Evolutionary conservation across 805 yeast genomes (phyloP), one percentile per base, ranked within the genome.

Genomic region (Sugiyamaella boreocaroliniensis): DNA sequence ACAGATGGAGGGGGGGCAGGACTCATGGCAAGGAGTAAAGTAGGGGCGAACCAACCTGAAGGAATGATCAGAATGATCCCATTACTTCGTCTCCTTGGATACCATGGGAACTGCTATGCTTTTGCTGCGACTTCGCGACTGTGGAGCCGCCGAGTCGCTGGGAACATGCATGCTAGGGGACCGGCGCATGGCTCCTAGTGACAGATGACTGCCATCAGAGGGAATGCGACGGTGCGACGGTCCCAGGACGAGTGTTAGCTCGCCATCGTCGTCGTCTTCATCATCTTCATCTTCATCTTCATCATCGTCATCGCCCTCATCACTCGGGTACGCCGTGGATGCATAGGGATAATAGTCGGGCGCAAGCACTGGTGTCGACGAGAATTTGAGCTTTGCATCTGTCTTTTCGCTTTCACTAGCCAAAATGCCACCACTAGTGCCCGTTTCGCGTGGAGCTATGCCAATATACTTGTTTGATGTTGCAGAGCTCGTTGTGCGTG

Each of bases 161-260:
- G 19, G 37, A 32, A 32, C 43, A 29, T 47, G 43, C 20, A 45
- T 10, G 26, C 48, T 45, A 18, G 48, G 22, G 41, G 15, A n/a
- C 14, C 48, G 40, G 29, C 48, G 29, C 4, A 45, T 40, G 9
- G 37, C 37, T 4, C 37, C 37, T 14, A 32, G 4, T 32, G 37
- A 12, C 52, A 15, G 44, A 46, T n/a, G 37, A 37, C 37, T 32
- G 12, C 42, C 29, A 40, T 43, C 48, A 16, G 50, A 43, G 10
- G 52, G 47, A 14, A 41, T 32, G 15, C 52, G 51, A 15, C 26
- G 16, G 16, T 34, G 20, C 12, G 19, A 45, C 4, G 62, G 63
- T 9, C 61, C 62, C 46, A 60, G 45, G 6, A 57, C 59, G 20
- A 61, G 51, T 1, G 63, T 60, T 50, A 61, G 29, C 45, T 61